Evolutionary conservation across 2,329 filamentous ascomycete genomes (phyloP), one percentile per base, ranked within the genome.

Genomic region (Ceratocystis eucalypticola): DNA sequence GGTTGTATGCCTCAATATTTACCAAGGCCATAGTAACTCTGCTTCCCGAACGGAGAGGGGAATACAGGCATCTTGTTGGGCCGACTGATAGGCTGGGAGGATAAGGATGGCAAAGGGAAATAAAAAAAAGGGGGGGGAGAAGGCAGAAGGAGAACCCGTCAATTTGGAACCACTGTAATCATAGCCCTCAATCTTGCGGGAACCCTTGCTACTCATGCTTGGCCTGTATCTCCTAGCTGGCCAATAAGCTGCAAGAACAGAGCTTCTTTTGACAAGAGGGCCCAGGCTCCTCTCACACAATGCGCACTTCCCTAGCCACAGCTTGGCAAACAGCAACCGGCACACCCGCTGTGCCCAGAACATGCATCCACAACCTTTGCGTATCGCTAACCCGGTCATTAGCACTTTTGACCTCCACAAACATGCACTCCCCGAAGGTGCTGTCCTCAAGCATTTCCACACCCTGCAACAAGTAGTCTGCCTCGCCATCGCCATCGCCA

Each of bases 311-410:
- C 69, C 75, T 80, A 48, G 82, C 82, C 46, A 83, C 75, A 12
- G 83, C 84, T 73, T 85, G 83, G 72, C 83, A 95, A 70, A 97
- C 79, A 71, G 96, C 92, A 33, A 97, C 93, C 70, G 82, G 84
- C 48, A 97, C 82, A 1, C 94, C 93, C 1, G 92, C 91, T 1
- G 88, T 87, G 6, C 86, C 88, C 65, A 99, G 80, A 6, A 96
- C 91, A 79, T 97, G 90, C 72, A 97, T 96, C 94, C 94, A 99
- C 70, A 99, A 81, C 71, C 94, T 80, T 77, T 99, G 94, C 20
- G 92, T 96, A 78, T 99, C 94, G 75, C 93, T 97, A 72, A 99
- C 78, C 48, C 91, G 85, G 79, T 99, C 94, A 75, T 96, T 96
- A 74, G 86, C 87, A 70, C 86, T 89, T 78, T 92, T 91, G 67